phyloP scores from a whole-genome alignment of 2,329 filamentous ascomycete genomes.

The Cercospora beticola region DNA sequence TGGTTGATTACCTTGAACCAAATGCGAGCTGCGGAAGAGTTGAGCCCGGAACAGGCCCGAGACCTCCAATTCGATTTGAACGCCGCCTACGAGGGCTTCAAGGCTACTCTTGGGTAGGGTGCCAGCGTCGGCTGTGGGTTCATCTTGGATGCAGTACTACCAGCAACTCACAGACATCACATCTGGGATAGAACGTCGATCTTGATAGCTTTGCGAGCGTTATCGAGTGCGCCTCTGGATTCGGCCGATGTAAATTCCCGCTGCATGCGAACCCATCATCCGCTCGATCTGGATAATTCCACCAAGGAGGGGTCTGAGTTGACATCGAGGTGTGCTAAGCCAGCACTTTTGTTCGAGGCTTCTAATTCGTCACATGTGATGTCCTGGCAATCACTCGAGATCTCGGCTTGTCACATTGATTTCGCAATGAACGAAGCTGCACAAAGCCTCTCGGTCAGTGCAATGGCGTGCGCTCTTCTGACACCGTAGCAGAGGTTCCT shows the following conservation, averaged over 20 bases:
- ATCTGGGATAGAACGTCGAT: not conserved
- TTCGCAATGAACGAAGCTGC: not conserved
- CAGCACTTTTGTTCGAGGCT: not conserved
- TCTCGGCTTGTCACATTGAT: not conserved
- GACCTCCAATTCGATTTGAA: constrained; percentile 93
- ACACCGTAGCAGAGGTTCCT: not conserved
- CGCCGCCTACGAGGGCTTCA: constrained; percentile 91
- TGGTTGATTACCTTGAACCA: constrained; percentile 97
- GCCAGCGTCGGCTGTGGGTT: not conserved
- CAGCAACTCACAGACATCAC: not conserved
- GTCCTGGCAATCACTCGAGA: not conserved
- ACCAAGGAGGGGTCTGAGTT: not conserved
- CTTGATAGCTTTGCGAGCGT: not conserved
- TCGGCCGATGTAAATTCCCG: not conserved
- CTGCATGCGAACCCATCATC: not conserved
- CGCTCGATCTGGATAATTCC: not conserved
- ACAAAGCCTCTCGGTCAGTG: not conserved
- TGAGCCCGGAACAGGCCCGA: constrained; percentile 81
- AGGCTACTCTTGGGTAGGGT: constrained; percentile 62
- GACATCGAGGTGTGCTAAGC: not conserved
- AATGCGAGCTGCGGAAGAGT: constrained; percentile 92
- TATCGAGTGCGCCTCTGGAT: not conserved
- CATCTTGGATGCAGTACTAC: not conserved
- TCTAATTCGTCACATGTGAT: not conserved
- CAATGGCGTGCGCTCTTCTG: not conserved